Base-by-base conservation (phyloP, 2,329 filamentous ascomycete species). In the Fusarium cicatricum region DNA sequence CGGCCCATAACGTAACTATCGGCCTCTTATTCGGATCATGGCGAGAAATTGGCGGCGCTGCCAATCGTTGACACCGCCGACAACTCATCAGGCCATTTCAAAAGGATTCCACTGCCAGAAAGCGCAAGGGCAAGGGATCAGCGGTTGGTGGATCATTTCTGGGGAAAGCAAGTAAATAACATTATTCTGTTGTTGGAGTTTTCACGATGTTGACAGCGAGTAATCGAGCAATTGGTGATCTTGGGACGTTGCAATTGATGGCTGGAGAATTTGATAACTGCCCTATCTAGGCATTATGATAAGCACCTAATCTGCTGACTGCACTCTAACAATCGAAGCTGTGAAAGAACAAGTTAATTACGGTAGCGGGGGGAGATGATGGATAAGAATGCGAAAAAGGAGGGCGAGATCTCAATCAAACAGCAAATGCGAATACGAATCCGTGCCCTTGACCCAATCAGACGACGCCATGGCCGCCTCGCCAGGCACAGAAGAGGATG, bases 11-110 rank as follows among this genome's bases (percentile, higher is more conserved):
- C 23, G 16, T 9, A 34, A 12, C 16, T 31, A 40, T 63, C 65
- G 60, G 38, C 40, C 57, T 69, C 66, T 69, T 69, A 69, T 69
- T 69, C 66, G 66, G 64, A 57, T 58, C 48, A 49, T 36, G 21
- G 17, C 16, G 19, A 31, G 16, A 32, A 40, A 6, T 23, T 29
- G 32, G 33, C 29, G 10, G 38, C 29, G 36, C 19, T 51, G 21
- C 55, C 51, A 66, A 66, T 60, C 51, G 57, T 36, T 41, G 57
- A 38, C 28, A 49, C 15, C 40, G 45, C 41, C 54, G 51, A 50
- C 37, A 61, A 48, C 17, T 47, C 47, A 67, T 68, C 66, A 54
- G 64, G 53, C 66, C 66, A 68, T 68, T 57, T 38, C 36, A 14
- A 3, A 10, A 44, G 21, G 37, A 19, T 38, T 45, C 15, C 12